Evolutionary conservation across 2,329 filamentous ascomycete genomes (phyloP), one percentile per base, ranked within the genome.

Genomic region (Xylaria sp.): DNA sequence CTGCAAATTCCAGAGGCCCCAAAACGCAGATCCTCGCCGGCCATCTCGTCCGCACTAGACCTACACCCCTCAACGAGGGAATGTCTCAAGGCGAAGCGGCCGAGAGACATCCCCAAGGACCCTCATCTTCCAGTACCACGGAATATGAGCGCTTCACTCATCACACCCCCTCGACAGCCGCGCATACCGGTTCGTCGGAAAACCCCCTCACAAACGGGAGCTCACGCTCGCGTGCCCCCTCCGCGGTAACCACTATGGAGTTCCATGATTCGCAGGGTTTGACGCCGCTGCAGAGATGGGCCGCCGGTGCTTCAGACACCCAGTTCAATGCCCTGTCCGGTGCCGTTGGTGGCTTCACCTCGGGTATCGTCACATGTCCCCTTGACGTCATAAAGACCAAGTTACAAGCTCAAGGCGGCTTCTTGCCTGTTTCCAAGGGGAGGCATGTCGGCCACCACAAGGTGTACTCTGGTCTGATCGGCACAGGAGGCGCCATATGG

Each of bases 321-420:
- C 86, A 88, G 70, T 90, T 98, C 79, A 93, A 97, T 79, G 93
- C 93, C 70, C 85, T 97, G 65, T 91, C 93, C 50, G 96, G 96
- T 64, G 95, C 94, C 57, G 86, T 93, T 66, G 95, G 94, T 59
- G 96, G 96, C 58, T 93, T 98, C 76, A 94, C 93, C 25, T 97
- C 94, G 8, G 96, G 96, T 59, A 88, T 99, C 64, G 93, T 97
- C 72, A 98, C 95, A 61, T 99, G 96, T 79, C 96, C 96, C 48
- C 90, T 99, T 74, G 96, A 99, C 84, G 96, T 99, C 70, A 98
- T 99, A 81, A 99, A 99, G 84, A 99, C 96, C 52, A 98, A 97
- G 81, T 83, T 99, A 68, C 96, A 99, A 80, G 95, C 94, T 18
- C 96, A 98, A 79, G 95, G 95, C 71, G 93, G 93, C 23, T 97